Conservation (phyloP, 139 green algal species). For the Chlorella vulgaris region DNA sequence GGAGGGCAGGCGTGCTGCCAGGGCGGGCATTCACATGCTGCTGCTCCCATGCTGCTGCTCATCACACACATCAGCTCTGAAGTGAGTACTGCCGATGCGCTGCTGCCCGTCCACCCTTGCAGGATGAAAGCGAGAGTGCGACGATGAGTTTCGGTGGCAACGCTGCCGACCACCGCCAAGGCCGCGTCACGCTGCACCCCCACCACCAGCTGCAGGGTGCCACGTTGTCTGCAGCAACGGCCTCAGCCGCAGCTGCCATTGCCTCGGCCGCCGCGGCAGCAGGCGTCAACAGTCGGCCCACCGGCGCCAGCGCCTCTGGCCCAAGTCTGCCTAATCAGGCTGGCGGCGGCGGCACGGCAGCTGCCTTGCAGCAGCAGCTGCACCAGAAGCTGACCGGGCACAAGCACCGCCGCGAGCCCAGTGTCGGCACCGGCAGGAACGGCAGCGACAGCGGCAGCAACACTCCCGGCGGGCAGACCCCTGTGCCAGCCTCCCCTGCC, state of each 20-base stretch:
- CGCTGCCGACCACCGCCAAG: conserved; percentile 6
- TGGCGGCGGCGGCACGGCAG: neutral
- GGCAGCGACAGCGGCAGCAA: conserved; percentile 61
- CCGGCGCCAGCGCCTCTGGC: neutral
- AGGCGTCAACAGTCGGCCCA: neutral
- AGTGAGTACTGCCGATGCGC: too few species aligned
- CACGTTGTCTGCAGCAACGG: neutral
- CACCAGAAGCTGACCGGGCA: conserved; percentile 24
- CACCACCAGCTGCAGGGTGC: neutral
- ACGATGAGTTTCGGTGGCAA: conserved; percentile 9
- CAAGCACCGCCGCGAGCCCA: conserved; percentile 16
- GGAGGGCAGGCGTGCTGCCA: too few species aligned
- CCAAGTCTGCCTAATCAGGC: too few species aligned
- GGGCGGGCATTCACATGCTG: too few species aligned
- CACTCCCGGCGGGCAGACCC: conserved; percentile 43
- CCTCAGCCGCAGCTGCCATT: neutral
- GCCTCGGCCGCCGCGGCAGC: neutral
- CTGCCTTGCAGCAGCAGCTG: neutral
- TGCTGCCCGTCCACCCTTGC: too few species aligned
- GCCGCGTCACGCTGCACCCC: neutral
- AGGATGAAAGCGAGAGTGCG: conserved; percentile 25
- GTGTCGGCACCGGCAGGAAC: conserved; percentile 17
- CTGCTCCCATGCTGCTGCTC: neutral
- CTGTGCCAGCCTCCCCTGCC: neutral
- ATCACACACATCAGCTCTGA: neutral